These are phyloP conservation scores for Fusarium sp. DNA, from an alignment of 2,329 filamentous ascomycete species.

Conservation along the genomic window DNA sequence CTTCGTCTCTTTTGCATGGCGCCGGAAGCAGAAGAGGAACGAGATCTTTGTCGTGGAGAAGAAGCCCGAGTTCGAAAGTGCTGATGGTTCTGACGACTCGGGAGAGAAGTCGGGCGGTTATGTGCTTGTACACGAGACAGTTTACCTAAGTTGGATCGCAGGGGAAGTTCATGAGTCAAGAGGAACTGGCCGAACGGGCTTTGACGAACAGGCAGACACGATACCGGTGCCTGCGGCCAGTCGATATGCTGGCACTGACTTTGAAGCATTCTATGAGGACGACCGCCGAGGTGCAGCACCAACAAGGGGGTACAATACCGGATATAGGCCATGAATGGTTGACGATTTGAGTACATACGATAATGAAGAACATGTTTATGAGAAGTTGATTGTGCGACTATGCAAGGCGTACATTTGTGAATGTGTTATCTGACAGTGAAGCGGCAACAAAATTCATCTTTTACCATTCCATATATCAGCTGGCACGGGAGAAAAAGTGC, in stretches of 20 bases:
- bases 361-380: not conserved
- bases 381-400: not conserved
- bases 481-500: accelerated
- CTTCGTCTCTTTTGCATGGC: conserved; percentile 47
- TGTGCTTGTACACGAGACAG: conserved; percentile 51
- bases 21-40: conserved; percentile 44
- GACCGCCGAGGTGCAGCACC: conserved; percentile 7
- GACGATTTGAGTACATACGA: not conserved
- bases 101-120: conserved; percentile 41
- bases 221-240: conserved; percentile 7
- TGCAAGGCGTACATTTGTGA: accelerated
- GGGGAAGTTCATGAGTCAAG: conserved; percentile 41
- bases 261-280: conserved; percentile 36
- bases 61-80: conserved; percentile 49
- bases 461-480: not conserved
- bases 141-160: conserved; percentile 50
- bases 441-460: not conserved
- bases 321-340: conserved; percentile 14
- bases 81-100: conserved; percentile 21
- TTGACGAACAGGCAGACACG: conserved; percentile 9
- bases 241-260: conserved; percentile 41
- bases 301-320: conserved; percentile 25
- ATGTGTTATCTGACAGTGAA: accelerated
- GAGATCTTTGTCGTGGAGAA: conserved; percentile 50
- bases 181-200: conserved; percentile 7